Percentiles rank a stretch among this genome's conserved stretches.
Evolutionary conservation across 2,329 filamentous ascomycete genomes (phyloP).

Genomic region (Parastagonospora nodorum): DNA sequence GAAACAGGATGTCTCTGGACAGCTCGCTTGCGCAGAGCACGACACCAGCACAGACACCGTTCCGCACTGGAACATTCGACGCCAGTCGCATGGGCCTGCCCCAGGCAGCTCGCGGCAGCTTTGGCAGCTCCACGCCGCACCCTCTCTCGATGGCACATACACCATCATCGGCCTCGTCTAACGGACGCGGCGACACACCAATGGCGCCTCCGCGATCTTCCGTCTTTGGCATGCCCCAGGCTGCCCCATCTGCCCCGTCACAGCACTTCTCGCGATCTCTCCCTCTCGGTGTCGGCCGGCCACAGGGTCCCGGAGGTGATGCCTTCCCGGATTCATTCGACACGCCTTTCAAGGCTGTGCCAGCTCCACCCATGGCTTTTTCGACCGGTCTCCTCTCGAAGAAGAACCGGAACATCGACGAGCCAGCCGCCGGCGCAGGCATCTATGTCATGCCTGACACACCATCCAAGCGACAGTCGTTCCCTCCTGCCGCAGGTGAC

Average conservation of each 20-base stretch:
- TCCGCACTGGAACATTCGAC: constrained; percentile 42
- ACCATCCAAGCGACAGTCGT: constrained; percentile 89
- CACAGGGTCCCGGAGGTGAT: constrained; percentile 53
- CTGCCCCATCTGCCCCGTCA: constrained; percentile 18
- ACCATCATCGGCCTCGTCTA: constrained; percentile 83
- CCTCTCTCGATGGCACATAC: constrained; percentile 86
- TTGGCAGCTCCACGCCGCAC: constrained; percentile 59
- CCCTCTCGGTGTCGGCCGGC: constrained; percentile 67
- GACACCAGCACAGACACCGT: constrained; percentile 69
- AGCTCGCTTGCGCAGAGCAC: constrained; percentile 70
- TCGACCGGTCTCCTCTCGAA: constrained; percentile 90
- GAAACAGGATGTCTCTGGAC: constrained; percentile 78
- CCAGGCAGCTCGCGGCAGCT: constrained; percentile 28
- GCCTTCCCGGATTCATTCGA: constrained; percentile 63
- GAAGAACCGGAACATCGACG: constrained; percentile 78
- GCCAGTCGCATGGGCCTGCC: constrained; percentile 30
- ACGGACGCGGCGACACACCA: constrained; percentile 65
- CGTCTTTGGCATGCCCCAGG: constrained; percentile 23
- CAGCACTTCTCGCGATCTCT: constrained; percentile 73
- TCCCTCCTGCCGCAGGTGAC: constrained; percentile 61
- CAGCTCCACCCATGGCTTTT: constrained; percentile 76
- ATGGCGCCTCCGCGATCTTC: constrained; percentile 49
- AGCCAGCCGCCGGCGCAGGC: constrained; percentile 55
- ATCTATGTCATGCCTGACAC: constrained; percentile 85
- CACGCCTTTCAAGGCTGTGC: constrained; percentile 79